A percentile compares a stretch with the other conserved stretches of the same genome.
phyloP scores from a whole-genome alignment of 768 basidiomycete species.

The Clitopilus hobsonii region DNA sequence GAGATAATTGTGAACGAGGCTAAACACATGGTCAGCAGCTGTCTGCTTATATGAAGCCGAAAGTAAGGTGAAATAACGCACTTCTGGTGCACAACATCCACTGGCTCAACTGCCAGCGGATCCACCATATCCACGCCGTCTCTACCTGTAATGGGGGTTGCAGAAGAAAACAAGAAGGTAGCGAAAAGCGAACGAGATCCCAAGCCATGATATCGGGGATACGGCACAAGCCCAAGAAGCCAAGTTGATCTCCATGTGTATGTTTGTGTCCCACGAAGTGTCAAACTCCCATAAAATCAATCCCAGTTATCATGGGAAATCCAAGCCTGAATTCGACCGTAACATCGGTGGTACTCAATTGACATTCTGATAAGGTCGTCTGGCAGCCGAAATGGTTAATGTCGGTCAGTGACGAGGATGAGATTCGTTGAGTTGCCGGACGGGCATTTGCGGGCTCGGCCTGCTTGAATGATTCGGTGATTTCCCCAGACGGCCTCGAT shows the following conservation, averaged over 20 bases:
- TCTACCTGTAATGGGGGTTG: slow-evolving; percentile 1
- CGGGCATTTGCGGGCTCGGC: background rate
- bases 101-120: slow-evolving; percentile 5
- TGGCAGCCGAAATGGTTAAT: too few relatives aligned
- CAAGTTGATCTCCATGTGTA: background rate
- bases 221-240: background rate
- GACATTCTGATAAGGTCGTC: background rate
- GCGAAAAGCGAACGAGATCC: background rate
- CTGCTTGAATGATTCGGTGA: too few relatives aligned
- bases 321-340: too few relatives aligned
- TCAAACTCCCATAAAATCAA: background rate
- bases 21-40: slow-evolving; percentile 1
- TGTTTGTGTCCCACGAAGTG: background rate
- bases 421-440: background rate
- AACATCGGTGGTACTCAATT: too few relatives aligned
- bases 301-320: background rate
- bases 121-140: slow-evolving; percentile 7
- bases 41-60: background rate
- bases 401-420: too few relatives aligned
- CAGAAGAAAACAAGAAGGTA: background rate
- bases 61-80: background rate
- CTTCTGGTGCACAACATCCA: slow-evolving; percentile 7
- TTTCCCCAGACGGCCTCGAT: background rate
- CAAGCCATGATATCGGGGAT: background rate
- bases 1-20: slow-evolving; percentile 24